A percentile compares a stretch with the other conserved stretches of the same genome.
Evolutionary conservation across 1,284 basidiomycete species (phyloP).

Genomic region (Puccinia novopanici): DNA sequence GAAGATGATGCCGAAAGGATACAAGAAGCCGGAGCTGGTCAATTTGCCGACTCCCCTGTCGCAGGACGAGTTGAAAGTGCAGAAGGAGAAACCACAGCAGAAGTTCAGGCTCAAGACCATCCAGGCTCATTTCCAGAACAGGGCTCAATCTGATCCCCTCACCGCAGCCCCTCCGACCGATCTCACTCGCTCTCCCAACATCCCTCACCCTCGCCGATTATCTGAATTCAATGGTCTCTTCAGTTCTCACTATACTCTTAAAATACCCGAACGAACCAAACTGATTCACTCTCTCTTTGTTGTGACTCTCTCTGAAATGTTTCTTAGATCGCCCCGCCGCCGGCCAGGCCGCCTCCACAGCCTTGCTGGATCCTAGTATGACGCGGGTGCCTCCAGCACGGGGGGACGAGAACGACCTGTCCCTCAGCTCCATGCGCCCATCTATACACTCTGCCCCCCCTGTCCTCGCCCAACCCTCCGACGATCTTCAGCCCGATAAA

Average conservation of each 20-base stretch:
- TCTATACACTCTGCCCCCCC: not conserved
- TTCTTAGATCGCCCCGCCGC: not conserved
- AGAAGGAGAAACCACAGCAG: not conserved
- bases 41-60: not conserved
- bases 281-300: not conserved
- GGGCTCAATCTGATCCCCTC: constrained; percentile 18
- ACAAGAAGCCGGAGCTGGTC: not conserved
- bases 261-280: not conserved
- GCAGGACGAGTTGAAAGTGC: not conserved
- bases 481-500: not conserved
- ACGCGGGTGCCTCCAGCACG: not conserved
- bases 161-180: not conserved
- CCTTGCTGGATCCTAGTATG: not conserved
- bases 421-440: not conserved
- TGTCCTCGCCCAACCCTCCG: not conserved
- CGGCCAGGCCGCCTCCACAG: not conserved
- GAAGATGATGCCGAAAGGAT: not conserved
- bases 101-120: not conserved
- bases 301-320: not conserved
- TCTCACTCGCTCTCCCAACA: not conserved
- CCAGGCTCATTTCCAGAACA: not conserved
- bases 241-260: not conserved
- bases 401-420: too few species aligned
- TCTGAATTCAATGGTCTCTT: constrained; percentile 12
- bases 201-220: not conserved